Evolutionary conservation across 164 flowering plant species (phyloP).

Genomic region (Echeveria elegans): DNA sequence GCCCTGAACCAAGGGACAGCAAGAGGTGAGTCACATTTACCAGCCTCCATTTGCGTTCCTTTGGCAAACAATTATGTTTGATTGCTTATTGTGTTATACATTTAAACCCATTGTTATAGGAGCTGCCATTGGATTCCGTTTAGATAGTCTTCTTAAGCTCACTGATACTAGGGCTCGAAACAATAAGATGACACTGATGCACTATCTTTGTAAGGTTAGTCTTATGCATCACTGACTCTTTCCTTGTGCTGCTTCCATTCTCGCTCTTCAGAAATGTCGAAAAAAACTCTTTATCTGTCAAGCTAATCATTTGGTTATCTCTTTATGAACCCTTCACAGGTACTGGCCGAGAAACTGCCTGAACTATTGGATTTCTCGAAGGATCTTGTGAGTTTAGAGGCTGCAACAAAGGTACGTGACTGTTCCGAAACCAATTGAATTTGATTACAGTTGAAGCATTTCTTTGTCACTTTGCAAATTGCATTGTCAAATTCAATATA

Average conservation of each 20-base stretch:
- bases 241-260: not conserved
- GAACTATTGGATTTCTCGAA: constrained; percentile 81
- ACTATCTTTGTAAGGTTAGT: constrained; percentile 96
- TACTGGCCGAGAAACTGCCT: constrained; percentile 77
- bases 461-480: constrained; percentile 9
- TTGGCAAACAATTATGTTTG: not conserved
- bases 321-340: constrained; percentile 36
- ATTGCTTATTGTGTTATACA: not conserved
- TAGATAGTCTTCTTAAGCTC: constrained; percentile 92
- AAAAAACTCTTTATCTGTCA: not conserved
- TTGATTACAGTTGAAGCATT: not conserved
- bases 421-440: not conserved
- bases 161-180: constrained; percentile 85
- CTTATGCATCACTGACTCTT: not conserved
- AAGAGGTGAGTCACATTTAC: constrained; percentile 32
- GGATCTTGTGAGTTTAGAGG: constrained; percentile 76
- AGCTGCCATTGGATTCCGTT: constrained; percentile 87
- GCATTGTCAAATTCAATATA: constrained; percentile 21
- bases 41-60: not conserved
- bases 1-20: constrained; percentile 76
- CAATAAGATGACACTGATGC: constrained; percentile 94
- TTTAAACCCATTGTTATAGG: constrained; percentile 37
- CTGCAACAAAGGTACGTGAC: constrained; percentile 66
- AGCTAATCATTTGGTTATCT: not conserved
- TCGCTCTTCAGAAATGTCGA: not conserved